Evolutionary conservation across 805 yeast species (phyloP).

Genomic region (Pichia eremophila): DNA sequence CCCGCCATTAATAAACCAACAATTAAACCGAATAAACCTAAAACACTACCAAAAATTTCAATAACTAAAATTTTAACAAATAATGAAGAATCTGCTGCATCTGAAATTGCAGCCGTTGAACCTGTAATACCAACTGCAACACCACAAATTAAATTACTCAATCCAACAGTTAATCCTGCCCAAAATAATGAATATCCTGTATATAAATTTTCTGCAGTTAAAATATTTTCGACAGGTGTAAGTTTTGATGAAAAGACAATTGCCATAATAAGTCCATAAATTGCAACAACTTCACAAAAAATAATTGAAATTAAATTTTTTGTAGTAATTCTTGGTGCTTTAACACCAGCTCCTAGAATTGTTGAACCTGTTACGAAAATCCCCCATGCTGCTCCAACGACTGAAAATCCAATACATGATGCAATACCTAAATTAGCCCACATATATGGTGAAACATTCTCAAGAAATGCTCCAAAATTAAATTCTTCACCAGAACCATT

Average conservation of each 20-base stretch:
- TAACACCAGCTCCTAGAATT: constrained; percentile 95
- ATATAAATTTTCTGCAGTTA: constrained; percentile 76
- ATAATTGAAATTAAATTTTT: constrained; percentile 93
- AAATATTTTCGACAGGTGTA: constrained; percentile 55
- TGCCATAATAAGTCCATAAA: constrained; percentile 94
- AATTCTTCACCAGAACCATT: constrained; percentile 89
- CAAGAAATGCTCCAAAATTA: constrained; percentile 82
- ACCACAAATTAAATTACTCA: constrained; percentile 91
- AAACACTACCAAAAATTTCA: constrained; percentile 93
- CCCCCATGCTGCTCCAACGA: constrained; percentile 99
- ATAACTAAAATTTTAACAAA: constrained; percentile 94
- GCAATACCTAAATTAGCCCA: constrained; percentile 94
- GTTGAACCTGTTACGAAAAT: constrained; percentile 92
- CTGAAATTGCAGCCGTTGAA: constrained; percentile 95
- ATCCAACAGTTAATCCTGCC: constrained; percentile 97
- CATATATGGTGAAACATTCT: constrained; percentile 85
- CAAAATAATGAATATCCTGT: constrained; percentile 94
- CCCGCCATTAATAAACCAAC: constrained; percentile 97
- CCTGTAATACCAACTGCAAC: constrained; percentile 96
- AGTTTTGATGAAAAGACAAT: constrained; percentile 92
- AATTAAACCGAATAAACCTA: constrained; percentile 92
- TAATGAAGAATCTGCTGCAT: constrained; percentile 92
- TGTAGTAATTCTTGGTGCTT: constrained; percentile 94
- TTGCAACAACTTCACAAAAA: constrained; percentile 98
- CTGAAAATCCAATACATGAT: constrained; percentile 85